These are phyloP conservation scores for Alternaria tenuissima DNA, from an alignment of 2,329 filamentous ascomycete species.

Conservation along the genomic window DNA sequence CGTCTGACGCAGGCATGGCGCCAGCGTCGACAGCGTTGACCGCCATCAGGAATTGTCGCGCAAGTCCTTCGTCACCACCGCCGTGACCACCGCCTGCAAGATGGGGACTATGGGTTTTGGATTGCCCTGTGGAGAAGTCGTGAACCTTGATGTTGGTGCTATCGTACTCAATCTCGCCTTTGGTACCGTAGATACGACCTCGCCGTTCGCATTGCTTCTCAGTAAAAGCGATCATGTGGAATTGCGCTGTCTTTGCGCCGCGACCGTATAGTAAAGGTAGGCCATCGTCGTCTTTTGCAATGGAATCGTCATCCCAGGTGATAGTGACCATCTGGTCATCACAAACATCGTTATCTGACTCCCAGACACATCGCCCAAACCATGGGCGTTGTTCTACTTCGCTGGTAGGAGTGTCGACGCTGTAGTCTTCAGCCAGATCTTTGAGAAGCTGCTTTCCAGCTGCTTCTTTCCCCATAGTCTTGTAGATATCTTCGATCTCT, in stretches of 20 bases:
- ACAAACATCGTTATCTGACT: constrained; percentile 89
- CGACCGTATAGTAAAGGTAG: constrained; percentile 45
- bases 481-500: constrained; percentile 82
- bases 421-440: constrained; percentile 64
- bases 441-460: constrained; percentile 62
- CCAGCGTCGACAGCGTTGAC: constrained; percentile 80
- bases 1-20: constrained; percentile 70
- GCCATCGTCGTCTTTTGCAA: constrained; percentile 32
- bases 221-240: constrained; percentile 95
- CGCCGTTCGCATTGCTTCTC: constrained; percentile 86
- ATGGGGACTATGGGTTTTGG: constrained; percentile 66
- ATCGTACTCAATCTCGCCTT: constrained; percentile 88
- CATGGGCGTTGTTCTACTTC: constrained; percentile 64
- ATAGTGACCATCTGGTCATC: constrained; percentile 93
- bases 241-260: constrained; percentile 81
- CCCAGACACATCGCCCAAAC: constrained; percentile 97
- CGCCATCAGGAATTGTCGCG: constrained; percentile 82
- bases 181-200: constrained; percentile 83
- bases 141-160: constrained; percentile 78
- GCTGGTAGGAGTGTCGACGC: constrained; percentile 60
- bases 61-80: constrained; percentile 81
- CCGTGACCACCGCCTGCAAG: constrained; percentile 72
- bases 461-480: constrained; percentile 54
- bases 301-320: constrained; percentile 78
- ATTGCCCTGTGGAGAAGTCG: constrained; percentile 69